Evolutionary conservation across 2,329 filamentous ascomycete species (phyloP), one percentile per base, ranked within the genome.

Genomic region (Ceratocystis harringtonii): DNA sequence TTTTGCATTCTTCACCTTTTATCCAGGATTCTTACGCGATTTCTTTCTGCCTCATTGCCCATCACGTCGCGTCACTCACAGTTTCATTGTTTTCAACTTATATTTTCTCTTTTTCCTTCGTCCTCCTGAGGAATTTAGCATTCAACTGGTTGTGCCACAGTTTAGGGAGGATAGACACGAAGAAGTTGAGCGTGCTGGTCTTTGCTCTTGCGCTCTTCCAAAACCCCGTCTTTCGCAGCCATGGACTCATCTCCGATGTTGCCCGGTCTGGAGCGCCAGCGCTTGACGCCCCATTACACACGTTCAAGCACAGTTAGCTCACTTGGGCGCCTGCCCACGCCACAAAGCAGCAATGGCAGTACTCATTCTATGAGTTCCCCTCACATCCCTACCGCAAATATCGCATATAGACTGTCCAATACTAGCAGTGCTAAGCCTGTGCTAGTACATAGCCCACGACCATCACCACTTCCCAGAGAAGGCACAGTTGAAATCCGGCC

Each of bases 181-280:
- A 32, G 55, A 58, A 30, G 36, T n/a, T n/a, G 55, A 58, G 55
- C 55, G 55, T 17, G 55, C 55, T 58, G 55, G 55, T 10, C 55
- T 58, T 36, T 58, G 55, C 55, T 52, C 48, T 4, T 58, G 8
- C n/a, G n/a, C 15, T 36, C 3, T 19, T 15, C n/a, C 6, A n/a
- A 36, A 58, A 15, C 32, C 28, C 12, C 45, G n/a, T 43, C 44
- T 30, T 30, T 6, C 12, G 10, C 22, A 62, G 63, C 19, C 32
- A 69, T 67, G 66, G 66, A 70, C 71, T 65, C 69, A 72, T 6
- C 71, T 76, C 68, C 72, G 75, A 68, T 79, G 78, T 66, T 75
- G 76, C 8, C 72, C 76, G 41, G 82, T 79, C 15, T 76, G 78
- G 67, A 76, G 78, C 22, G 81, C 78, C 66, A 77, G 72, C 62